A percentile compares a stretch with the other conserved stretches of the same genome.
phyloP scores from a whole-genome alignment of 352 stramenopile species.

The Pythium dissotocum region DNA sequence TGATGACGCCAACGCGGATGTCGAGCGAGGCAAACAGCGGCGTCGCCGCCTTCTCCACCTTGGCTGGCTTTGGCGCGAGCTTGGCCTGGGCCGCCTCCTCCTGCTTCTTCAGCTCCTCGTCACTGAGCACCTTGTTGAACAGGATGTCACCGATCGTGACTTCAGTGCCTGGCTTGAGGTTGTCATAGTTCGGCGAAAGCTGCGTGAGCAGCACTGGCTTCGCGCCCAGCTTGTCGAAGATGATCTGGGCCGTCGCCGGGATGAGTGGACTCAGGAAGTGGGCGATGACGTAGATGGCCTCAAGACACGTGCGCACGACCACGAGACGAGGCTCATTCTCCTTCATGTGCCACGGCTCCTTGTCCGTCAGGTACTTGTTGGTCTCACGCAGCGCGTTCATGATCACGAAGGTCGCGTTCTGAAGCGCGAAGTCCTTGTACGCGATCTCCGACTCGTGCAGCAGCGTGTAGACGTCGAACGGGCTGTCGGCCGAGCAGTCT shows the following conservation, averaged over 20 bases:
- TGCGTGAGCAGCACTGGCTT: slow-evolving; percentile 67
- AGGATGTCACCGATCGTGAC: slow-evolving; percentile 94
- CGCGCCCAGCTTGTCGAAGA: slow-evolving; percentile 96
- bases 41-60: slow-evolving; percentile 50
- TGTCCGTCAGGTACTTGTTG: slow-evolving; percentile 98
- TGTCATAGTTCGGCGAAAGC: slow-evolving; percentile 88
- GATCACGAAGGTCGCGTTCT: slow-evolving; percentile 87
- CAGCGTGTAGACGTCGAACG: slow-evolving; percentile 88
- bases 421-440: slow-evolving; percentile 93
- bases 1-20: slow-evolving; percentile 81
- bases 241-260: slow-evolving; percentile 84
- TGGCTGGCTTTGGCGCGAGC: slow-evolving; percentile 42
- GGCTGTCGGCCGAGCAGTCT: slow-evolving; percentile 48
- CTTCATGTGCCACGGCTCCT: slow-evolving; percentile 97
- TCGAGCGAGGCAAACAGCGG: slow-evolving; percentile 78
- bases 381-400: slow-evolving; percentile 92
- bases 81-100: slow-evolving; percentile 43
- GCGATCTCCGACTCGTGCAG: slow-evolving; percentile 82
- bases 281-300: slow-evolving; percentile 96
- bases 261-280: slow-evolving; percentile 97
- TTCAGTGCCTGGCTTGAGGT: slow-evolving; percentile 89
- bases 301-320: slow-evolving; percentile 95
- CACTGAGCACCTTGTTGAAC: slow-evolving; percentile 91
- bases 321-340: slow-evolving; percentile 88
- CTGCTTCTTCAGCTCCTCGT: slow-evolving; percentile 75